These are phyloP conservation scores for Anacardium occidentale DNA, from an alignment of 345 rosid genomes.

Conservation along the genomic window DNA sequence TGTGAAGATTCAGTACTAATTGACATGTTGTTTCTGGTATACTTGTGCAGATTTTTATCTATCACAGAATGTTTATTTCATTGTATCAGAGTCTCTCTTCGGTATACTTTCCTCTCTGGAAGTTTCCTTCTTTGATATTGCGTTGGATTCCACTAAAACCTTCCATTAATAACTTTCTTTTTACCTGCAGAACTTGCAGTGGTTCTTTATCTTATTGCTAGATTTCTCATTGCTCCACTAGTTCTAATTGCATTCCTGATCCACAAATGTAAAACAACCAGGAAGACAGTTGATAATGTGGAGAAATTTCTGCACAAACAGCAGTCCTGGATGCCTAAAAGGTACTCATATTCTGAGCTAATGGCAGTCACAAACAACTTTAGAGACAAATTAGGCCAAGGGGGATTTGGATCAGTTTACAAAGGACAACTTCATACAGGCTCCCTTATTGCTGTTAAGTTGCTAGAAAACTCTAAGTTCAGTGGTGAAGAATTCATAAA, in stretches of 20 bases:
- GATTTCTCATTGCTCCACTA: neutral
- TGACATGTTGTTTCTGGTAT: too few relatives aligned
- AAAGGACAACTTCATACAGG: neutral
- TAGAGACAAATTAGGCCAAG: constrained; percentile 11
- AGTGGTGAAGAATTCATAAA: constrained; percentile 12
- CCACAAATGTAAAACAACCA: too few relatives aligned
- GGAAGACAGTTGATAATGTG: neutral
- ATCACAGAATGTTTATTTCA: too few relatives aligned
- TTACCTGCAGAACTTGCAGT: neutral
- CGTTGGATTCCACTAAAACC: too few relatives aligned
- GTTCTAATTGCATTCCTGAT: neutral
- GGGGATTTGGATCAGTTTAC: constrained; percentile 1
- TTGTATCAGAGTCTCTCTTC: too few relatives aligned
- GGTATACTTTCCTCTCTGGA: too few relatives aligned
- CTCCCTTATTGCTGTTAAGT: neutral
- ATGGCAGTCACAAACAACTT: constrained; percentile 2
- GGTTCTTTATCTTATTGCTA: neutral
- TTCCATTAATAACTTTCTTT: too few relatives aligned
- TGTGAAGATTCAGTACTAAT: too few relatives aligned
- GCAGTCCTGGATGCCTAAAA: neutral
- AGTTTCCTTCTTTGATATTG: too few relatives aligned
- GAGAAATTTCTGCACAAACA: neutral
- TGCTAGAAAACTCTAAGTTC: neutral
- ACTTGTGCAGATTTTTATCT: too few relatives aligned
- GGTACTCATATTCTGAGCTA: constrained; percentile 1